Evolutionary conservation across 169 alveolate genomes (phyloP).

Genomic region (Eimeria nieschulzi): DNA sequence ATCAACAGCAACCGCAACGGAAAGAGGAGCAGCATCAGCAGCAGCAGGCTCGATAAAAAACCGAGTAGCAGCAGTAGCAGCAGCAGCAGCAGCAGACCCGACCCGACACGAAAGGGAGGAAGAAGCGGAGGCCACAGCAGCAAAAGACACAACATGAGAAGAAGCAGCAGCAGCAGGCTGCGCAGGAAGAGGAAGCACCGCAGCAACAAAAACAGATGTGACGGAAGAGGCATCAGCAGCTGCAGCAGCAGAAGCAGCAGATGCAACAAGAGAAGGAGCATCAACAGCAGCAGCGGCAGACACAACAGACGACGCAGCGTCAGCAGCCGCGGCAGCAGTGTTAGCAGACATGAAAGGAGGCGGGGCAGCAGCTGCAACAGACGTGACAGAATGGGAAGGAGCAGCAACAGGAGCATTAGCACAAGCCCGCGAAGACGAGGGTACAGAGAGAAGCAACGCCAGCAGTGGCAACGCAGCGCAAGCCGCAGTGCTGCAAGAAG

Average conservation of each 20-base stretch:
- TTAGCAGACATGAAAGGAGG: neutral
- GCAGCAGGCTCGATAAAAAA: neutral
- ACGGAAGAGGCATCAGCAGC: neutral
- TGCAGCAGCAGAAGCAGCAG: slow-evolving; percentile 3
- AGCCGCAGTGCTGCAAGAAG: neutral
- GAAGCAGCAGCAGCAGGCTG: neutral
- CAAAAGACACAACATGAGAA: neutral
- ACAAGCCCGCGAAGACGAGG: neutral
- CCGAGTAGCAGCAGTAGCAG: neutral
- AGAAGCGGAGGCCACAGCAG: neutral
- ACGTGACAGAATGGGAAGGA: neutral
- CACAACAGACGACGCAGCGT: neutral
- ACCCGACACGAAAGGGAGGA: neutral
- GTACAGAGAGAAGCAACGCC: neutral
- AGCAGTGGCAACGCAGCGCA: slow-evolving; percentile 6
- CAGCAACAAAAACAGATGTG: neutral
- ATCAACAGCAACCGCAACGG: neutral
- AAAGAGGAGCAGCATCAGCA: neutral
- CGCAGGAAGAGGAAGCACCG: neutral
- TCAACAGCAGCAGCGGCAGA: slow-evolving; percentile 17
- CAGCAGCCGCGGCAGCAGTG: neutral
- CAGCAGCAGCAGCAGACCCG: slow-evolving; percentile 3
- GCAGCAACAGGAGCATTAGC: neutral
- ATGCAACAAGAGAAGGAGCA: neutral
- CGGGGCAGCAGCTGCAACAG: neutral